phyloP scores from a whole-genome alignment of 164 flowering plant genomes.

The Saururus chinensis region DNA sequence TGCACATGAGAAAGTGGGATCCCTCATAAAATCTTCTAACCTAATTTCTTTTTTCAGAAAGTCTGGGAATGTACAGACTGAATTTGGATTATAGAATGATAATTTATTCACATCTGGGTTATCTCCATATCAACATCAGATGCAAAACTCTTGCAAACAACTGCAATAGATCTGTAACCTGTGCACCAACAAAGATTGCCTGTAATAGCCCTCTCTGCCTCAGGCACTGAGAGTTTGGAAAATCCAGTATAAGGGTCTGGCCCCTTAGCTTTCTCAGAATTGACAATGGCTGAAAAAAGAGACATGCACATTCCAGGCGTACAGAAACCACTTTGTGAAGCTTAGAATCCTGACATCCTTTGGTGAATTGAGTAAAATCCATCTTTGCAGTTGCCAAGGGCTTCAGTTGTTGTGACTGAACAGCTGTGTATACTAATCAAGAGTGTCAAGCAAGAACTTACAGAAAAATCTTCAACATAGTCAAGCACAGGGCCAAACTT shows the following conservation, averaged over 20 bases:
- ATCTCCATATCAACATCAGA: constrained; percentile 73
- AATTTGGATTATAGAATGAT: constrained; percentile 27
- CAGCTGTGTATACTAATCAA: constrained; percentile 72
- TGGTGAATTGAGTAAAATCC: constrained; percentile 83
- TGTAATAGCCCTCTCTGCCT: constrained; percentile 63
- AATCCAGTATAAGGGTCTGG: constrained; percentile 53
- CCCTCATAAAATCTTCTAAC: neutral
- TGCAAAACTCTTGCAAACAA: constrained; percentile 90
- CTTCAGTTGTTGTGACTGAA: constrained; percentile 81
- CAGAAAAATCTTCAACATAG: constrained; percentile 51
- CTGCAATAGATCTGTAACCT: constrained; percentile 84
- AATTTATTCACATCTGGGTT: constrained; percentile 21
- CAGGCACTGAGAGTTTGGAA: constrained; percentile 58
- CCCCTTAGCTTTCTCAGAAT: constrained; percentile 53
- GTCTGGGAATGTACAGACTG: constrained; percentile 39
- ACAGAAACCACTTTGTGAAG: constrained; percentile 94
- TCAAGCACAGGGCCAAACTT: constrained; percentile 50
- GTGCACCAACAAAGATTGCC: constrained; percentile 97
- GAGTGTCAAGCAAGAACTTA: constrained; percentile 84
- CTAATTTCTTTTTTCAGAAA: constrained; percentile 44
- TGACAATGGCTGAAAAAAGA: constrained; percentile 59
- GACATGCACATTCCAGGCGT: constrained; percentile 96
- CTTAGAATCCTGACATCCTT: constrained; percentile 80
- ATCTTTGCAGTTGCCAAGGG: constrained; percentile 66
- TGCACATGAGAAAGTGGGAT: constrained; percentile 34